Evolutionary conservation across 768 basidiomycete genomes (phyloP), one percentile per base, ranked within the genome.

Genomic region (Stropharia rugosoannulata): DNA sequence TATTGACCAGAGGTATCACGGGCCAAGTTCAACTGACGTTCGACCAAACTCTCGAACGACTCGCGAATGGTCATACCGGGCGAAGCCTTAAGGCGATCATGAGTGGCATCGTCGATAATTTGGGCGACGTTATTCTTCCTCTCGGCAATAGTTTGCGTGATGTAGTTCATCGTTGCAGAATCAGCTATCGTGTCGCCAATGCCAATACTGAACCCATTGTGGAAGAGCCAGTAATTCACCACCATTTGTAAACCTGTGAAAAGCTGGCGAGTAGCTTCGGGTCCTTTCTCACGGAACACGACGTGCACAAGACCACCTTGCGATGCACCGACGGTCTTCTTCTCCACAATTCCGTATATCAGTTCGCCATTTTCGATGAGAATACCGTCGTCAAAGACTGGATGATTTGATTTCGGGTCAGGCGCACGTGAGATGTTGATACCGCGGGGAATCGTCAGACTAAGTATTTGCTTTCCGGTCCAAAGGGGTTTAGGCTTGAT

Each of bases 31-130:
- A 99, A 83, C 68, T 93, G 85, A 25, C 85, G 85, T 66, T 97
- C 93, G 48, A 98, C 94, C 64, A 82, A 78, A 67, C 89, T 93
- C 75, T 99, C 96, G 75, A 98, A 95, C 0, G 95, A 95, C 74
- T 99, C 97, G 67, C 96, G 93, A 58, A 99, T 94, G 7, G 97
- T 98, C 97, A 99, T 98, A 68, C 97, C 97, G 0, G 97, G 95
- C 64, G 85, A 81, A 6, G 95, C 82, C 70, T 95, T 95, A 61
- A 98, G 81, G 22, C 82, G 79, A 73, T 97, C 96, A 58, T 90
- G 85, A 45, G 87, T 86, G 8, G 95, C 94, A 54, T 90, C 83
- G 0, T 87, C 81, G 64, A 97, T 93, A 59, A 95, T 80, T 44
- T 82, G 69, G 3, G 82, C 75, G n/a, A 98, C 95, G 37, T 86